Base-by-base conservation (phyloP, 768 basidiomycete genomes). In the Rhodotorula graminis region DNA sequence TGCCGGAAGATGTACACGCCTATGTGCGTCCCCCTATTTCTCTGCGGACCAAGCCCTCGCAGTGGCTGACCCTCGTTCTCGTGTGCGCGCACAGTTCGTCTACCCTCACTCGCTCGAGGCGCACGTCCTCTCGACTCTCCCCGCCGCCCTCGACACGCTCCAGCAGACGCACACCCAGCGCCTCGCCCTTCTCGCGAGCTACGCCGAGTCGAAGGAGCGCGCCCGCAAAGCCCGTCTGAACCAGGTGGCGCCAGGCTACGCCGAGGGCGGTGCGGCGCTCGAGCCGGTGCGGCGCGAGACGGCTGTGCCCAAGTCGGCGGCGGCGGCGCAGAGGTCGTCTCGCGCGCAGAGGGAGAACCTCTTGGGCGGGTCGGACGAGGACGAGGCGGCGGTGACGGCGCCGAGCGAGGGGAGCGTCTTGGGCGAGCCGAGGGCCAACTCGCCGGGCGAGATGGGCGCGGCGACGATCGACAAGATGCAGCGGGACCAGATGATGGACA, bases 21-120 rank as follows among this genome's bases (percentile, higher is more conserved):
- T 98, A 98, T 80, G 95, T 94, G 76, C 77, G 87, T 80, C 31
- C 27, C 19, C 33, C 40, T 21, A 33, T 52, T 33, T 33, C 46
- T 40, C 42, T 1, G n/a, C n/a, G n/a, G n/a, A n/a, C n/a, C n/a
- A n/a, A n/a, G n/a, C n/a, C n/a, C n/a, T n/a, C n/a, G n/a, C n/a
- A n/a, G n/a, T n/a, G n/a, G 53, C 29, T 37, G 19, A 31, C 9
- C 31, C 37, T 9, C 18, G 18, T n/a, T n/a, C 33, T 23, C 23
- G 4, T 27, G 7, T 46, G 31, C 44, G 50, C 29, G 16, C 31
- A 11, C 80, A 98, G 94, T 96, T 97, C 78, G 95, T 91, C 56
- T 98, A 97, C 78, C 94, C 95, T 3, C 97, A 92, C 84, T 90
- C 93, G 7, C 86, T 98, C 64, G 95, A 98, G 78, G 86, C 88